These are phyloP conservation scores for Melastoma malabathricum DNA, from an alignment of 345 rosid species.

Conservation along the genomic window DNA sequence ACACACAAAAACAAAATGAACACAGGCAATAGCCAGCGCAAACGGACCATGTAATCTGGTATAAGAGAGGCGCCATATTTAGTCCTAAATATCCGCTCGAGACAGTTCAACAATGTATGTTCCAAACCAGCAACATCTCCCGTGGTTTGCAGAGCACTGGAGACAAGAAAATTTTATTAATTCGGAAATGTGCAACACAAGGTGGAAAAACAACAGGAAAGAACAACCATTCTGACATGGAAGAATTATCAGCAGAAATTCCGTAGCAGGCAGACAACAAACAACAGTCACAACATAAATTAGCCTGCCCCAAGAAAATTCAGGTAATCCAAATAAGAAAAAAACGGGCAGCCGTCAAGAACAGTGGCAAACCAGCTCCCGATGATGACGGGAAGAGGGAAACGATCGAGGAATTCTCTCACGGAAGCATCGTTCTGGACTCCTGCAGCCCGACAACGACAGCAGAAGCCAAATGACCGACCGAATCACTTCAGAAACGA, in stretches of 20 bases:
- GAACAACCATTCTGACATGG: background rate
- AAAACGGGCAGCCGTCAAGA: background rate
- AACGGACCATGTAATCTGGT: conserved; percentile 58
- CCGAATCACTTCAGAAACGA: background rate
- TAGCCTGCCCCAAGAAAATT: background rate
- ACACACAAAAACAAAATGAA: too few relatives aligned
- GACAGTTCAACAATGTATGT: conserved; percentile 39
- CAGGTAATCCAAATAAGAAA: too few relatives aligned
- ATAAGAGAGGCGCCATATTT: conserved; percentile 67
- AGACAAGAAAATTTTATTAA: conserved; percentile 1
- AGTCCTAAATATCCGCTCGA: conserved; percentile 58
- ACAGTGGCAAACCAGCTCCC: conserved; percentile 14
- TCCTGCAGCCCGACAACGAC: conserved; percentile 23
- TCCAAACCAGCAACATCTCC: conserved; percentile 46
- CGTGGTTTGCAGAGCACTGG: conserved; percentile 58
- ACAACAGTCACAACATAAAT: background rate
- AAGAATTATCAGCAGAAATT: background rate
- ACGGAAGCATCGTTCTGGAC: conserved; percentile 47
- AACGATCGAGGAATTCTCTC: conserved; percentile 60
- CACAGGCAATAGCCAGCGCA: background rate
- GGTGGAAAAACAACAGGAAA: background rate
- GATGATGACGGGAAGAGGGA: conserved; percentile 67
- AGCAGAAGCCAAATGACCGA: background rate
- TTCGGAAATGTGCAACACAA: too few relatives aligned
- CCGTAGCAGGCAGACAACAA: background rate